Evolutionary conservation across 768 basidiomycete species (phyloP).

Genomic region (Cyclocybe cylindracea): DNA sequence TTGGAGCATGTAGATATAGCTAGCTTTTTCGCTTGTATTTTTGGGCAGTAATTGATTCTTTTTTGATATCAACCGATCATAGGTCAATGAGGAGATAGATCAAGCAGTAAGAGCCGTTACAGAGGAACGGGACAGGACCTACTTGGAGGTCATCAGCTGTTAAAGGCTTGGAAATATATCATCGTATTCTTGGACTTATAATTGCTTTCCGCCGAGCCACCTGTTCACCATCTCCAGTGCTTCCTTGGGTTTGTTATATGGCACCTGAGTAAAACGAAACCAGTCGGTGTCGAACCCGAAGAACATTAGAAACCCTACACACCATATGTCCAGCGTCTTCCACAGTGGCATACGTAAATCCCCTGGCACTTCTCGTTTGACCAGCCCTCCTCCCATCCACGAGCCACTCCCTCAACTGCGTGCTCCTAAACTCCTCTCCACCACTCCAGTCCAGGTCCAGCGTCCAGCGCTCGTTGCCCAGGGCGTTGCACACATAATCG

Average conservation of each 20-base stretch:
- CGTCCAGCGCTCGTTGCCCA: constrained; percentile 76
- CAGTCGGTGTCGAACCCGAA: background rate
- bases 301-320: constrained; percentile 13
- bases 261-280: constrained; percentile 38
- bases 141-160: too few species aligned
- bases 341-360: constrained; percentile 66
- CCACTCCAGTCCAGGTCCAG: constrained; percentile 74
- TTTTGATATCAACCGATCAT: too few species aligned
- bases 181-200: background rate
- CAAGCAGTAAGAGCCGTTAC: too few species aligned
- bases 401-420: constrained; percentile 58
- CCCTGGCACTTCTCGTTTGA: constrained; percentile 38
- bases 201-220: constrained; percentile 33
- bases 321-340: constrained; percentile 77
- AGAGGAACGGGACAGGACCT: too few species aligned
- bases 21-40: too few species aligned
- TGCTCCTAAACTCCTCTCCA: constrained; percentile 37
- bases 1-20: too few species aligned
- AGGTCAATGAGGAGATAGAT: too few species aligned
- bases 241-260: constrained; percentile 63
- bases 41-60: too few species aligned
- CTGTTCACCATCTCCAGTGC: constrained; percentile 48
- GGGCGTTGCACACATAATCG: constrained; percentile 78
- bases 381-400: constrained; percentile 48
- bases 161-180: too few species aligned